A percentile compares a stretch with the other conserved stretches of the same genome.
These are phyloP conservation scores for Populus davidiana DNA, from an alignment of 345 rosid species.

Conservation along the genomic window DNA sequence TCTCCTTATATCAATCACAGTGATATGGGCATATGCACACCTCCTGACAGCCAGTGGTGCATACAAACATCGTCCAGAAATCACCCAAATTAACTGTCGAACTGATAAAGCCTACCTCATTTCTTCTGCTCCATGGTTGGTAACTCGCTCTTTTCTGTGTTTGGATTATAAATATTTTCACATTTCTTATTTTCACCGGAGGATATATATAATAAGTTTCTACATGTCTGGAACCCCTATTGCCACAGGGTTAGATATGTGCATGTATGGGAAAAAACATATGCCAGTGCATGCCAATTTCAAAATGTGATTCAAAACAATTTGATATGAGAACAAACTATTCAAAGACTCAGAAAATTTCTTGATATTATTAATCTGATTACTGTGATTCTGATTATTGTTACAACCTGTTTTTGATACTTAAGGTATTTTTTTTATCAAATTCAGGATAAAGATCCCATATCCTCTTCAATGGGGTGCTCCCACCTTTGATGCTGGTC, in stretches of 20 bases:
- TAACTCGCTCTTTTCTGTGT: conserved; percentile 5
- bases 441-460: conserved; percentile 83
- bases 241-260: no score
- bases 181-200: background rate
- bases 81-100: conserved; percentile 80
- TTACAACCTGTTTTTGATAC: no score
- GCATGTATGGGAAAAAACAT: no score
- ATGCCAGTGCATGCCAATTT: no score
- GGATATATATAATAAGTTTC: no score
- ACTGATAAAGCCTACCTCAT: conserved; percentile 95
- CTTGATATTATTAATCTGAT: no score
- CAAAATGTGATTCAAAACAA: background rate
- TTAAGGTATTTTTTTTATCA: background rate
- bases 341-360: no score
- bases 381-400: no score
- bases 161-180: background rate
- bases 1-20: conserved; percentile 62
- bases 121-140: conserved; percentile 98
- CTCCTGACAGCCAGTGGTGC: conserved; percentile 96
- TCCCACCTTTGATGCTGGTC: conserved; percentile 96
- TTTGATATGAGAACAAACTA: background rate
- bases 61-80: conserved; percentile 75
- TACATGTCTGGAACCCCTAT: no score
- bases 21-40: conserved; percentile 97
- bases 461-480: conserved; percentile 99